These are phyloP conservation scores for Buxus sempervirens DNA, from an alignment of 164 flowering plant species.

Conservation along the genomic window DNA sequence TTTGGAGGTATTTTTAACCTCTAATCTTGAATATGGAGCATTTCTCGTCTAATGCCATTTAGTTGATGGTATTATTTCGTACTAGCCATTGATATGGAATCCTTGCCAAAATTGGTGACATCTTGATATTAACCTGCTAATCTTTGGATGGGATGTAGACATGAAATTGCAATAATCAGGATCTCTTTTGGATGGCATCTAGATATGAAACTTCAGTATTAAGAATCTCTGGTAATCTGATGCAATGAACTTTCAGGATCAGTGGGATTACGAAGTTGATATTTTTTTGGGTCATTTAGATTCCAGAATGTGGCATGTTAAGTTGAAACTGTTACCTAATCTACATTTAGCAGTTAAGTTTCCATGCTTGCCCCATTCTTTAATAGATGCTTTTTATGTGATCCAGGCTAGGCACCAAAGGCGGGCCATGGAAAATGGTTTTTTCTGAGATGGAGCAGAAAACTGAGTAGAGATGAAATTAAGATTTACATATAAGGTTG, in stretches of 20 bases:
- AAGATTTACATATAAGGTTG: neutral
- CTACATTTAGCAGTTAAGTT: no score
- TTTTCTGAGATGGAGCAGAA: slow-evolving; percentile 40
- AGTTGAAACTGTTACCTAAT: no score
- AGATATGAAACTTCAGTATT: neutral
- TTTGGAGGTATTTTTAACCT: slow-evolving; percentile 55
- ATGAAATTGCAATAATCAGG: neutral
- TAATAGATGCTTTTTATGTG: neutral
- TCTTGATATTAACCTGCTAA: no score
- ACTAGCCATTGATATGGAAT: neutral
- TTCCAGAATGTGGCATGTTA: no score
- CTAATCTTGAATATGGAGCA: neutral
- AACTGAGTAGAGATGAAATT: slow-evolving; percentile 17
- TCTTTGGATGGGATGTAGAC: no score
- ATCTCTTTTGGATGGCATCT: neutral
- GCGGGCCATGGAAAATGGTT: slow-evolving; percentile 76
- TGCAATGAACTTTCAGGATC: no score
- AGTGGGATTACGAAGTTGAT: neutral
- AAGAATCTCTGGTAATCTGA: neutral
- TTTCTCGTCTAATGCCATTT: neutral
- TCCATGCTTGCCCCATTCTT: no score
- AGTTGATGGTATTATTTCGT: neutral
- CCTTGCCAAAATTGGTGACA: neutral
- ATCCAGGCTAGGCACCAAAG: slow-evolving; percentile 58
- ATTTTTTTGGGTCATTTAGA: neutral